These are phyloP conservation scores for Candida coquimbonensis DNA, from an alignment of 805 yeast genomes.

Conservation along the genomic window DNA sequence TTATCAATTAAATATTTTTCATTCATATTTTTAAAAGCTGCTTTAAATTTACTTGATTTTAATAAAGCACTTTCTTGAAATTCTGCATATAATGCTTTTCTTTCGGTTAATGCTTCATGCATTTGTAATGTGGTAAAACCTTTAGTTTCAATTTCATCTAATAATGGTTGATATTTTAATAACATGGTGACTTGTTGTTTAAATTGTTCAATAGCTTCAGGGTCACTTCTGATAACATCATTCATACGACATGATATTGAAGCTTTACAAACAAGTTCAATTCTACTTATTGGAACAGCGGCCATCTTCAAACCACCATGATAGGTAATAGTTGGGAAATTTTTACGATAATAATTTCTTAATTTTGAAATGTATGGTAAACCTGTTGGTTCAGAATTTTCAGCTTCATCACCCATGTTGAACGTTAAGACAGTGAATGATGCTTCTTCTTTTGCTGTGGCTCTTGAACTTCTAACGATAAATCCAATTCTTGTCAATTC, in stretches of 20 bases:
- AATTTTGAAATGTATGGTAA: conserved; percentile 29
- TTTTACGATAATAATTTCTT: conserved; percentile 18
- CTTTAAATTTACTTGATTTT: conserved; percentile 36
- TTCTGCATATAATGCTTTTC: conserved; percentile 27
- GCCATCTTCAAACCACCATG: conserved; percentile 28
- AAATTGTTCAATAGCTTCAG: conserved; percentile 30
- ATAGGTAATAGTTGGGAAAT: conserved; percentile 23
- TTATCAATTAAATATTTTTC: conserved; percentile 38
- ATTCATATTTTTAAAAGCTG: conserved; percentile 38
- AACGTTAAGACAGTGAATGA: conserved; percentile 36
- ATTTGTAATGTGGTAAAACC: conserved; percentile 28
- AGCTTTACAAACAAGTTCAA: conserved; percentile 39
- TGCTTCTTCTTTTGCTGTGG: not conserved
- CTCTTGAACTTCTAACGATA: conserved; percentile 34
- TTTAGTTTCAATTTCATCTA: conserved; percentile 38
- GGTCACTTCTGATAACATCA: conserved; percentile 9
- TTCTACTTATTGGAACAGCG: conserved; percentile 32
- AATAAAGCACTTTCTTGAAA: conserved; percentile 25
- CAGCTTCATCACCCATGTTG: conserved; percentile 32
- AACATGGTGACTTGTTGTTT: conserved; percentile 29
- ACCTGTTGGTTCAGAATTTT: conserved; percentile 25
- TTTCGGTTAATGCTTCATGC: conserved; percentile 31
- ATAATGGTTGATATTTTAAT: conserved; percentile 31
- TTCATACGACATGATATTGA: conserved; percentile 10
- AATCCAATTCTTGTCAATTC: conserved; percentile 43